Evolutionary conservation across 2,329 filamentous ascomycete species (phyloP).

Genomic region (Dendryphion nanum): DNA sequence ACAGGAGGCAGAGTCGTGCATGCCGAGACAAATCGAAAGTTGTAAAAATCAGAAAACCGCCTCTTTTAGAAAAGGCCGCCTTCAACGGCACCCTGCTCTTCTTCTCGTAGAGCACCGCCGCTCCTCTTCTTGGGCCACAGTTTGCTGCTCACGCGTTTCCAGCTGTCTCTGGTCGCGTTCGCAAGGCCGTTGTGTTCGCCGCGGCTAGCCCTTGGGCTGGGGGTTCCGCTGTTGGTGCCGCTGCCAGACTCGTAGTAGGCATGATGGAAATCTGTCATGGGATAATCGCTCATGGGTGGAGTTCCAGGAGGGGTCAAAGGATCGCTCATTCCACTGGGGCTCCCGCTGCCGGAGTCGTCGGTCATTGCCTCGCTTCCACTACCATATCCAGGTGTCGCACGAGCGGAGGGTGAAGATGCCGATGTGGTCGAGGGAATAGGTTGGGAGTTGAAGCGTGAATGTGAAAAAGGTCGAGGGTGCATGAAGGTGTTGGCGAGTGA

Average conservation of each 20-base stretch:
- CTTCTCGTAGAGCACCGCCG: constrained; percentile 34
- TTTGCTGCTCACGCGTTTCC: constrained; percentile 43
- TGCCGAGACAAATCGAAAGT: constrained; percentile 3
- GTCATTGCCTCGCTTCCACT: constrained; percentile 47
- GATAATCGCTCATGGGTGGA: constrained; percentile 61
- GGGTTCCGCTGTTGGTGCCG: constrained; percentile 31
- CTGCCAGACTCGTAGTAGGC: constrained; percentile 31
- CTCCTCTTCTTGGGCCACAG: constrained; percentile 42
- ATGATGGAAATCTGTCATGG: constrained; percentile 42
- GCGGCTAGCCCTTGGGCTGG: constrained; percentile 37
- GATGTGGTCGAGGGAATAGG: constrained; percentile 29
- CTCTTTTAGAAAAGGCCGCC: constrained; percentile 31
- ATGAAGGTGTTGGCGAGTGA: constrained; percentile 39
- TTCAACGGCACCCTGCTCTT: constrained; percentile 36
- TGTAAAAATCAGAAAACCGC: too few species aligned
- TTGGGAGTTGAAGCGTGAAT: constrained; percentile 38
- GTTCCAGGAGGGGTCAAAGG: constrained; percentile 77
- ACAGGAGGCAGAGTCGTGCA: too few species aligned
- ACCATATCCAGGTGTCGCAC: constrained; percentile 36
- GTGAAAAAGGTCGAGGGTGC: constrained; percentile 34
- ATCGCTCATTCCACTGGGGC: constrained; percentile 52
- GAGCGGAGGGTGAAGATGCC: constrained; percentile 24
- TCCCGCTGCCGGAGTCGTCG: constrained; percentile 64
- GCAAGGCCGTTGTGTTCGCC: constrained; percentile 38
- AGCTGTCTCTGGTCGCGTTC: constrained; percentile 36